Conservation (phyloP, 352 stramenopile species). For the Saprolegnia parasitica region DNA sequence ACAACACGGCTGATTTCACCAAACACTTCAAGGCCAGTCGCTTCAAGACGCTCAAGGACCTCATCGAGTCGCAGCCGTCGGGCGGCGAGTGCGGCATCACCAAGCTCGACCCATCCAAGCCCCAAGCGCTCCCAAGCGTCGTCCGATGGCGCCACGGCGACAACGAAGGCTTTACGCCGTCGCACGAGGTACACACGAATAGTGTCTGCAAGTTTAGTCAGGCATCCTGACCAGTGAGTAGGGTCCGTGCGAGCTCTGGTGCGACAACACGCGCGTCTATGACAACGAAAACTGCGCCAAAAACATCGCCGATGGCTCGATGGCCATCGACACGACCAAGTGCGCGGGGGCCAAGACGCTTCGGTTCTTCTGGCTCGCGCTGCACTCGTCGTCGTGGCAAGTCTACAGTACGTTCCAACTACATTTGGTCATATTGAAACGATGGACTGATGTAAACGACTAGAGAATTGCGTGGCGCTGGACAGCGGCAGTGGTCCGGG, state of each 20-base stretch:
- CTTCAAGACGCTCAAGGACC: constrained; percentile 19
- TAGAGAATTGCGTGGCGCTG: background rate
- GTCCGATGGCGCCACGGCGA: constrained; percentile 32
- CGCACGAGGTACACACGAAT: constrained; percentile 34
- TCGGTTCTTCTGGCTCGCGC: constrained; percentile 37
- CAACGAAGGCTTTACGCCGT: constrained; percentile 33
- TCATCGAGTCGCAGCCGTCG: constrained; percentile 11
- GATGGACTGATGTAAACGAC: background rate
- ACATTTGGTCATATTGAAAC: background rate
- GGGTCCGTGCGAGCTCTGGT: constrained; percentile 52
- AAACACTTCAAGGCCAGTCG: constrained; percentile 8
- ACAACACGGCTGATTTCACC: constrained; percentile 14
- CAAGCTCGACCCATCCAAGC: constrained; percentile 22
- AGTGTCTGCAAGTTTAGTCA: too few species aligned
- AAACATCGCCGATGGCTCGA: constrained; percentile 34
- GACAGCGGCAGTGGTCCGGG: background rate
- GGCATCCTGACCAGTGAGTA: constrained; percentile 20
- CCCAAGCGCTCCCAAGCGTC: constrained; percentile 27
- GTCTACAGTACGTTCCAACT: constrained; percentile 35
- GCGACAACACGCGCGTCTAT: constrained; percentile 42
- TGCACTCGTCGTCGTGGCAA: constrained; percentile 45
- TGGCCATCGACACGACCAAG: constrained; percentile 42
- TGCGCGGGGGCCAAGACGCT: constrained; percentile 40
- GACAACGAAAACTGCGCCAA: constrained; percentile 41
- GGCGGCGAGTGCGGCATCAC: constrained; percentile 30